Evolutionary conservation across 1,284 basidiomycete genomes (phyloP), one percentile per base, ranked within the genome.

Genomic region (Somion occarium): DNA sequence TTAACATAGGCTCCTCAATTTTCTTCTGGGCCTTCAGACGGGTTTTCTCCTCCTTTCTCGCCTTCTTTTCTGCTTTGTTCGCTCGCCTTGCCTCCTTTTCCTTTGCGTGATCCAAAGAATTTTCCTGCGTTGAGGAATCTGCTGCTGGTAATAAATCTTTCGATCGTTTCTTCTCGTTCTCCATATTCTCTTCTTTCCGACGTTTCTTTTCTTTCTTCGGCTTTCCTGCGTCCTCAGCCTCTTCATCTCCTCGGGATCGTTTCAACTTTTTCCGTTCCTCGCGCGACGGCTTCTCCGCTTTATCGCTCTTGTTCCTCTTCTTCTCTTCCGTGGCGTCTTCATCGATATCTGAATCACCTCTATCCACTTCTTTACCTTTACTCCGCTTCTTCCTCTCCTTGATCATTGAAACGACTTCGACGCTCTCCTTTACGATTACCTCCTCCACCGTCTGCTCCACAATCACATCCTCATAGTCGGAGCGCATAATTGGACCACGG

Each of bases 401-500:
- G 41, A 13, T 22, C 3, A 9, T 46, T 38, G 44, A 18, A 25
- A 30, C 48, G 44, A n/a, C 44, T 23, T 23, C 22, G n/a, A 25
- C 27, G 3, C n/a, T 46, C 38, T 46, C 46, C 2, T 20, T 37
- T 18, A 18, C 46, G 5, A 44, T 39, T 12, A 43, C 50, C 23
- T 13, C 20, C 11, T 46, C 46, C 19, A 49, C 42, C 5, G 19
- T 15, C 5, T 48, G 37, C 37, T 48, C 34, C 11, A 19, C 44
- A 3, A 37, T n/a, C 34, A 37, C 44, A 42, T 65, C 60, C 13
- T 56, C 56, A 22, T 62, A 59, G 22, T 81, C 75, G 9, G 78
- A 74, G 4, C 76, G 74, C 46, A 86, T 64, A 37, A 85, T 68
- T 30, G 88, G 77, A 0, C 92, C 92, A 20, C 86, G 79, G 61